A percentile compares a stretch with the other conserved stretches of the same genome.
phyloP scores from a whole-genome alignment of 805 yeast genomes.

The Hyphopichia homilentoma region DNA sequence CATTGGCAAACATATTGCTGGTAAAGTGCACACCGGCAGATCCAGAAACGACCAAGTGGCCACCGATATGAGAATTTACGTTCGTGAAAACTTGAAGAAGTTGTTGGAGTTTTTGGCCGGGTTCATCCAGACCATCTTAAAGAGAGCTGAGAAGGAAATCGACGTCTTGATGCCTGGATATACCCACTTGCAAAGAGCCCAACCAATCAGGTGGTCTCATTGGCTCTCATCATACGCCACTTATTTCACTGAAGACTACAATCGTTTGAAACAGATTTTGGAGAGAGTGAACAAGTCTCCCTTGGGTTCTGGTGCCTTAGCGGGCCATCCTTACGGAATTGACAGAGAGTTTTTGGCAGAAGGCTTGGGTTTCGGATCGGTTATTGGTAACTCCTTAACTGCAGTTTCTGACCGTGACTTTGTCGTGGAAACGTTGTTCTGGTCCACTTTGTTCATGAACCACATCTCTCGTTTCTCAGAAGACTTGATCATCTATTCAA shows the following conservation, averaged over 20 bases:
- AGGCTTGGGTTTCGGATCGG: constrained; percentile 75
- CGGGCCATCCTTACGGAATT: constrained; percentile 99
- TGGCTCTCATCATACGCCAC: constrained; percentile 96
- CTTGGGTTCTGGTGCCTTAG: constrained; percentile 95
- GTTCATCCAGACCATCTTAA: constrained; percentile 64
- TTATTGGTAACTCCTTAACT: constrained; percentile 92
- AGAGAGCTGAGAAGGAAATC: constrained; percentile 81
- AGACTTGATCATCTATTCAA: constrained; percentile 91
- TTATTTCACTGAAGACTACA: constrained; percentile 85
- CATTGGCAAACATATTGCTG: constrained; percentile 90
- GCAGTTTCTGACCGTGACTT: constrained; percentile 98
- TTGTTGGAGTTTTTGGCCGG: constrained; percentile 51
- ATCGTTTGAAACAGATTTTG: constrained; percentile 76
- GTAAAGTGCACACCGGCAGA: constrained; percentile 99
- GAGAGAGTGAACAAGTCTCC: constrained; percentile 86
- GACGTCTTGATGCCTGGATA: constrained; percentile 98
- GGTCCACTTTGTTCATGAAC: constrained; percentile 94
- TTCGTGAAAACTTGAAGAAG: constrained; percentile 72
- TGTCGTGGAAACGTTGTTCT: constrained; percentile 91
- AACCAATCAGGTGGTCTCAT: constrained; percentile 99
- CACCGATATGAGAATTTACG: constrained; percentile 96
- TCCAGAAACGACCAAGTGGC: constrained; percentile 99
- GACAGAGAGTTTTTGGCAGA: constrained; percentile 87
- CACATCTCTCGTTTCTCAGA: constrained; percentile 93
- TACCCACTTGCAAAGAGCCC: constrained; percentile 97